A percentile compares a stretch with the other conserved stretches of the same genome.
Conservation (phyloP, 345 rosid species). For the Bruguiera parviflora region DNA sequence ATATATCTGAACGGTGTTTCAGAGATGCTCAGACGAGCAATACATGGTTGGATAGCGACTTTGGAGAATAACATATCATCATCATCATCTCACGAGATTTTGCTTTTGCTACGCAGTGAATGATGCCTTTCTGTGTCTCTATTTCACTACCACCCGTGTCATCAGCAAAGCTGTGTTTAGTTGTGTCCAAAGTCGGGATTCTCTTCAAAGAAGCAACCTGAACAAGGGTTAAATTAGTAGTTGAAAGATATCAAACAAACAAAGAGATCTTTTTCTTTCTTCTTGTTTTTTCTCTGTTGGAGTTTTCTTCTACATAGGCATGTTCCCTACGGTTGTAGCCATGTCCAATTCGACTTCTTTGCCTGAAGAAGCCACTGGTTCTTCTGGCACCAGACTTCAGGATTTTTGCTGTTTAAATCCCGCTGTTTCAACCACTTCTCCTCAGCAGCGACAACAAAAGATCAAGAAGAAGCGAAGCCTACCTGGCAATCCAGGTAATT, state of each 20-base stretch:
- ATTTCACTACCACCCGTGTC: conserved; percentile 44
- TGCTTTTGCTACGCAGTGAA: conserved; percentile 58
- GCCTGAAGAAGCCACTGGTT: conserved; percentile 64
- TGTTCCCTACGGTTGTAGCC: conserved; percentile 55
- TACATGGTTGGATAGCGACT: conserved; percentile 62
- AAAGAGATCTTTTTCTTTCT: conserved; percentile 12
- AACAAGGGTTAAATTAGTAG: conserved; percentile 1
- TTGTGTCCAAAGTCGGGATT: conserved; percentile 46
- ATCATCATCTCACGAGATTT: conserved; percentile 55
- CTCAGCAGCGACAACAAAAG: conserved; percentile 45
- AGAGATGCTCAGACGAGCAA: conserved; percentile 45
- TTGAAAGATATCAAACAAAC: conserved; percentile 19
- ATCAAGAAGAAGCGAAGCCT: conserved; percentile 76
- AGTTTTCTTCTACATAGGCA: conserved; percentile 41
- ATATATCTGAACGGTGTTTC: conserved; percentile 37
- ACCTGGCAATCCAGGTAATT: conserved; percentile 87
- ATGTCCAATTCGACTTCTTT: conserved; percentile 61
- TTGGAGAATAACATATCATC: conserved; percentile 69
- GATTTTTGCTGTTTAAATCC: conserved; percentile 46
- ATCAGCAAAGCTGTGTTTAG: conserved; percentile 36
- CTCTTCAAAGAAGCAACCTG: conserved; percentile 29
- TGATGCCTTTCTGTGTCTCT: conserved; percentile 57
- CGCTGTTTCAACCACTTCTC: conserved; percentile 29
- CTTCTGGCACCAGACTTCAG: conserved; percentile 54
- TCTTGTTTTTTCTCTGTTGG: conserved; percentile 41